Base-by-base conservation (phyloP, 352 stramenopile species). In the Pythium guiyangense region DNA sequence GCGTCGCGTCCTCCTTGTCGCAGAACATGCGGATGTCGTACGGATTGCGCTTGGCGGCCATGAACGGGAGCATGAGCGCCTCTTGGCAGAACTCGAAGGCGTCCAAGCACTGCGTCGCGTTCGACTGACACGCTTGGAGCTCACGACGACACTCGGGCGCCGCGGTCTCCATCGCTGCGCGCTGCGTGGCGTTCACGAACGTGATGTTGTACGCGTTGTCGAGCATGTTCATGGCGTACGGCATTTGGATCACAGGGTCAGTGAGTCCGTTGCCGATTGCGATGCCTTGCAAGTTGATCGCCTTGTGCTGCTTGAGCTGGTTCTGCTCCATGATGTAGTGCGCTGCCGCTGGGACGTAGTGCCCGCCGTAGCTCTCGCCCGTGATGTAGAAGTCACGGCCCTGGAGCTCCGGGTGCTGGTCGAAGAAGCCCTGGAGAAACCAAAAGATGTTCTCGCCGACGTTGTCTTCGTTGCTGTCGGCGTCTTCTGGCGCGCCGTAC, bases 1-100 rank as follows among this genome's bases (percentile, higher is more conserved):
- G n/a, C n/a, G n/a, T n/a, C n/a, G n/a, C n/a, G n/a, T n/a, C n/a
- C n/a, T n/a, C n/a, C n/a, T 54, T 46, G 25, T 65, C 56, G 59
- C 72, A 82, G 6, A 39, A 20, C 53, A 73, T 59, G 22, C 79
- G 77, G 15, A 90, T 79, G 56, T 90, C 79, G 62, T 88, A 89
- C 54, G 71, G 72, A 63, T 90, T 87, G 34, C 68, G 71, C 35
- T 74, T 70, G 40, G 72, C 63, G 3, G 50, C 49, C 20, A 73
- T 56, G 14, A 88, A 46, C 5, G 73, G 79, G 4, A 82, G 52
- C n/a, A n/a, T n/a, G 12, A 88, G 60, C 9, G 67, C 65, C 26
- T 59, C 53, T 2, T 55, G 43, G 49, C 83, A 91, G 26, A 72
- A 84, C n/a, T n/a, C n/a, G n/a, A n/a, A n/a, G n/a, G n/a, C n/a